Conservation (phyloP, 2,329 filamentous ascomycete species). For the Fusarium robinianum region DNA sequence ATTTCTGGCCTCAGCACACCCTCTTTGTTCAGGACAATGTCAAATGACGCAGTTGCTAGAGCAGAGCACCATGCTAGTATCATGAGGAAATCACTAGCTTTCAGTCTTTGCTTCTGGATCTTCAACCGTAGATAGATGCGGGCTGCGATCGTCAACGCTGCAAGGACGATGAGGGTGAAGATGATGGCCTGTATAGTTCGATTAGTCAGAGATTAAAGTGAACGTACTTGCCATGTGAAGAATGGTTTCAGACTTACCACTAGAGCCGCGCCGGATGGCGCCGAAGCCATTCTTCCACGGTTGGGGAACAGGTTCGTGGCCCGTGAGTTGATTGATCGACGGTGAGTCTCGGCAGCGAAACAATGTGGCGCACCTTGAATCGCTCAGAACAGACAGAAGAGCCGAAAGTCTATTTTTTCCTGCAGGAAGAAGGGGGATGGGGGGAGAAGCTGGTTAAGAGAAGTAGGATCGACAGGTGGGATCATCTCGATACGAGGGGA, state of each 20-base stretch:
- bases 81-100: constrained; percentile 20
- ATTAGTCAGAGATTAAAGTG: not conserved
- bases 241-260: constrained; percentile 8
- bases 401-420: too few relatives aligned
- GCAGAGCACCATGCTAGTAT: constrained; percentile 13
- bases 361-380: too few relatives aligned
- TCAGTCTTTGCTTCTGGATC: constrained; percentile 13
- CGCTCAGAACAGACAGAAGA: too few relatives aligned
- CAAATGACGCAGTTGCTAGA: constrained; percentile 13
- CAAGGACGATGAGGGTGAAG: constrained; percentile 12
- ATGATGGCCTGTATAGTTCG: constrained; percentile 12
- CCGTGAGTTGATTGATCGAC: not conserved
- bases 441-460: too few relatives aligned
- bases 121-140: constrained; percentile 17
- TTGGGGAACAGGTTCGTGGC: too few relatives aligned
- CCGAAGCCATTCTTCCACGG: too few relatives aligned
- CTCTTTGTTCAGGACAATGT: constrained; percentile 5
- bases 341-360: too few relatives aligned
- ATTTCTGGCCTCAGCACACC: constrained; percentile 8
- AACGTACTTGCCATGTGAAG: too few relatives aligned
- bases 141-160: constrained; percentile 6
- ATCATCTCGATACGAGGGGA: too few relatives aligned
- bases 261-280: constrained; percentile 5
- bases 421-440: too few relatives aligned
- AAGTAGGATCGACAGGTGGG: too few relatives aligned